A percentile compares a stretch with the other conserved stretches of the same genome.
phyloP scores from a whole-genome alignment of 495 filamentous ascomycete genomes.

The Penicillium egyptiacum region DNA sequence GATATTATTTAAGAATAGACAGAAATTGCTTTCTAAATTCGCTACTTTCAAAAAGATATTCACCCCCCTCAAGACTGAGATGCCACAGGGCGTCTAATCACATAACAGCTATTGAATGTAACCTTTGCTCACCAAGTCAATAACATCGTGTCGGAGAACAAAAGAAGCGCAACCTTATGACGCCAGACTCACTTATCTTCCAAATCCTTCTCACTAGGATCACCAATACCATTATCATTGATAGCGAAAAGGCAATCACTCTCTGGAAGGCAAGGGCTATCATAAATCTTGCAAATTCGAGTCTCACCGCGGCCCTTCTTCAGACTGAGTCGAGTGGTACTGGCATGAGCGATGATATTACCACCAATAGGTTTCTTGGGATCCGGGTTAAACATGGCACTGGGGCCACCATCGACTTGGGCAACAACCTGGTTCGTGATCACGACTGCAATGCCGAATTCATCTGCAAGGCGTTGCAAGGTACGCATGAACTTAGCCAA shows the following conservation, averaged over 20 bases:
- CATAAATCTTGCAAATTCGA: constrained; percentile 97
- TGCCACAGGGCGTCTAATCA: constrained; percentile 2
- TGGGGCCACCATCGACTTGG: constrained; percentile 93
- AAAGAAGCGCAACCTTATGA: background rate
- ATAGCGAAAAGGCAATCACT: constrained; percentile 97
- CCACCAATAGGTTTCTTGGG: constrained; percentile 99
- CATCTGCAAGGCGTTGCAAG: constrained; percentile 89
- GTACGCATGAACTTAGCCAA: constrained; percentile 97
- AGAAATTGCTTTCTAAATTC: background rate
- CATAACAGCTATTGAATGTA: constrained; percentile 16
- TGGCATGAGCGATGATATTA: constrained; percentile 97
- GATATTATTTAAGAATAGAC: background rate
- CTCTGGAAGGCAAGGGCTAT: constrained; percentile 94
- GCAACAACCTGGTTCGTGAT: constrained; percentile 99
- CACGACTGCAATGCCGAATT: constrained; percentile 97
- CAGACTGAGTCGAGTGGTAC: constrained; percentile 83
- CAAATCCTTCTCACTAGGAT: constrained; percentile 92
- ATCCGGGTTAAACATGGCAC: constrained; percentile 97
- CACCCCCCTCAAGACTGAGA: background rate
- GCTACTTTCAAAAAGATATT: background rate
- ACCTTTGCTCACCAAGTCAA: constrained; percentile 37
- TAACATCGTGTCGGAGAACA: constrained; percentile 28
- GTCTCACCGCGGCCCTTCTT: constrained; percentile 97
- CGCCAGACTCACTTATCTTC: constrained; percentile 71
- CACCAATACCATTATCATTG: constrained; percentile 92